These are phyloP conservation scores for Novymonas esmeraldas DNA, from an alignment of 208 protist genomes.

Conservation along the genomic window DNA sequence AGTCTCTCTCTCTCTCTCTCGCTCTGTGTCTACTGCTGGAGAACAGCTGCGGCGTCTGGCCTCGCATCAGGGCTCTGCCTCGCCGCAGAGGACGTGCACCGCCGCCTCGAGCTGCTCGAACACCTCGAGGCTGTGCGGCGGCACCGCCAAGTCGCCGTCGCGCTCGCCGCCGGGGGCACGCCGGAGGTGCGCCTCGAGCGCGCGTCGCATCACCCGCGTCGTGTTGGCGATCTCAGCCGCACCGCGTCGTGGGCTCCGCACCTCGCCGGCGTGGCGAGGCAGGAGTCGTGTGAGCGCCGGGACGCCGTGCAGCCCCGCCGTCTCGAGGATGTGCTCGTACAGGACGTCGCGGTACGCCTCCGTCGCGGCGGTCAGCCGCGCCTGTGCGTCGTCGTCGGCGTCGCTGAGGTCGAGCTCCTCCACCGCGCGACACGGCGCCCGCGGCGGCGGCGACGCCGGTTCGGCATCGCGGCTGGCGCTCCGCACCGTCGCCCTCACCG, in stretches of 20 bases:
- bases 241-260: neutral
- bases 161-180: neutral
- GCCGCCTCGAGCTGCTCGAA: slow-evolving; percentile 28
- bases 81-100: slow-evolving; percentile 16
- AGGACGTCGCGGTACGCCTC: slow-evolving; percentile 49
- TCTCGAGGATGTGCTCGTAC: slow-evolving; percentile 46
- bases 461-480: neutral
- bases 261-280: neutral
- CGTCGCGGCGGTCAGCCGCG: slow-evolving; percentile 37
- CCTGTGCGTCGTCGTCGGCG: slow-evolving; percentile 8
- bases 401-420: neutral
- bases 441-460: neutral
- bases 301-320: slow-evolving; percentile 18
- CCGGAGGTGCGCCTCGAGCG: slow-evolving; percentile 30
- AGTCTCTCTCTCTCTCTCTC: too few species aligned
- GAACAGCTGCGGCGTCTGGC: neutral
- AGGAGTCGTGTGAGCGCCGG: slow-evolving; percentile 16
- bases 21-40: neutral
- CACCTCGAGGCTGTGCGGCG: slow-evolving; percentile 22
- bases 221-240: neutral
- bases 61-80: neutral
- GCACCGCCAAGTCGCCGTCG: slow-evolving; percentile 16
- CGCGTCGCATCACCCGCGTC: slow-evolving; percentile 19
- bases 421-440: neutral
- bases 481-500: neutral